Conservation (phyloP, 1,284 basidiomycete genomes). For the Termitomyces sp. region DNA sequence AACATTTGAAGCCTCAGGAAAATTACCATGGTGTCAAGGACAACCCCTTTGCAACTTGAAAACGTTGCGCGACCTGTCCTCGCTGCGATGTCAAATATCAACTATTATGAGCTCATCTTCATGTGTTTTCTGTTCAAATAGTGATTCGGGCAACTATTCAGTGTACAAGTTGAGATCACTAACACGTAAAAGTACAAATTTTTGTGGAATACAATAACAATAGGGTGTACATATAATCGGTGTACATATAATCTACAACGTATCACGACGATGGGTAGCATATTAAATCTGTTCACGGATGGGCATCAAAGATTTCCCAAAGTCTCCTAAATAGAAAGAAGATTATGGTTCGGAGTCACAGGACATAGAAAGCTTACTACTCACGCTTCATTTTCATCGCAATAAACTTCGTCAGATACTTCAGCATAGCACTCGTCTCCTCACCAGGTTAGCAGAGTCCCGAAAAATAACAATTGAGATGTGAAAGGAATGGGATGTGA, state of each 20-base stretch:
- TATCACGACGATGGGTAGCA: too few relatives aligned
- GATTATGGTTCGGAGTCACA: background rate
- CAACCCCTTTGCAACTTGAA: background rate
- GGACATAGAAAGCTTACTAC: background rate
- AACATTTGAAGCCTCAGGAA: background rate
- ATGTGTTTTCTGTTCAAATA: background rate
- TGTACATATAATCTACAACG: background rate
- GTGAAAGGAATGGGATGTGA: too few relatives aligned
- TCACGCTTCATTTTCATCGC: conserved; percentile 25
- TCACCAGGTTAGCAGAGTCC: conserved; percentile 33
- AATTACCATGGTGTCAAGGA: background rate
- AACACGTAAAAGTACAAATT: background rate
- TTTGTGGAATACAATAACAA: background rate
- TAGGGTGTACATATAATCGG: background rate
- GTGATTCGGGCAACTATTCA: background rate
- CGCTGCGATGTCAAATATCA: background rate
- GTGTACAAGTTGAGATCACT: background rate
- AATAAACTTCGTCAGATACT: conserved; percentile 68
- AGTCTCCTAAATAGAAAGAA: background rate
- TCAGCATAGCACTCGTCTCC: conserved; percentile 63
- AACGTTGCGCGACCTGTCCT: background rate
- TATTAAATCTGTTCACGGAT: background rate
- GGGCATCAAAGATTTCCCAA: background rate
- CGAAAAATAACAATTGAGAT: background rate
- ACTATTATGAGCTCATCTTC: background rate